Conservation (phyloP, 179 eudicot genomes). For the Nepenthes alata region DNA sequence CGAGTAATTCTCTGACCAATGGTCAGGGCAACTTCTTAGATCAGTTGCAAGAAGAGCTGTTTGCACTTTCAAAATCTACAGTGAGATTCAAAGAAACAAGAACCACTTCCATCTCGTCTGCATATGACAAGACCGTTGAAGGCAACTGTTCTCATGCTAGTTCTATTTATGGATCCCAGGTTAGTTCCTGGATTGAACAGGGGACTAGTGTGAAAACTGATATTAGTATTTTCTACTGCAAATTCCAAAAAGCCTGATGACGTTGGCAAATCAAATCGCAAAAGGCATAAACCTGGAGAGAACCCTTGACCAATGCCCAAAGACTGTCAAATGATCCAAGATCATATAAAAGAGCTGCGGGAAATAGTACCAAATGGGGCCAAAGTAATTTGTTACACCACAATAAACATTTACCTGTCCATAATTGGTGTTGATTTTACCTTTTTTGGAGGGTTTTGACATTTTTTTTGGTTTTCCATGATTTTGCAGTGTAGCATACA, state of each 20-base stretch:
- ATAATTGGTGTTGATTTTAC: not conserved
- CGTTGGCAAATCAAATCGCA: constrained; percentile 44
- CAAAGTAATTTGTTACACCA: constrained; percentile 41
- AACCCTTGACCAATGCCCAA: constrained; percentile 92
- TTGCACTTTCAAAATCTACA: constrained; percentile 36
- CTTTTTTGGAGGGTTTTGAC: constrained; percentile 1
- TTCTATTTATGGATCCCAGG: constrained; percentile 58
- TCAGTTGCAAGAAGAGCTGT: constrained; percentile 34
- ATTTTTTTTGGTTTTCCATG: constrained; percentile 7
- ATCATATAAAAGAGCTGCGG: constrained; percentile 88
- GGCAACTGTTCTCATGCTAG: constrained; percentile 32
- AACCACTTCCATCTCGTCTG: constrained; percentile 28
- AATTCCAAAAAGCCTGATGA: constrained; percentile 56
- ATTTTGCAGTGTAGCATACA: constrained; percentile 87
- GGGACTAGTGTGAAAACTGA: constrained; percentile 28
- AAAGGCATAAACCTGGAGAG: constrained; percentile 87
- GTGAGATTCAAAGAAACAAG: constrained; percentile 26
- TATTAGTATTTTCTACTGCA: constrained; percentile 44
- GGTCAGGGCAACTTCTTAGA: constrained; percentile 26
- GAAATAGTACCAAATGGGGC: constrained; percentile 94
- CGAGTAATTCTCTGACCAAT: constrained; percentile 22
- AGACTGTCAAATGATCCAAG: constrained; percentile 98
- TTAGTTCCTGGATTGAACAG: constrained; percentile 71
- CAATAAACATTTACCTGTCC: not conserved
- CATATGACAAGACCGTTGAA: constrained; percentile 35